These are phyloP conservation scores for Fusarium tricinctum DNA, from an alignment of 2,329 filamentous ascomycete genomes.

Conservation along the genomic window DNA sequence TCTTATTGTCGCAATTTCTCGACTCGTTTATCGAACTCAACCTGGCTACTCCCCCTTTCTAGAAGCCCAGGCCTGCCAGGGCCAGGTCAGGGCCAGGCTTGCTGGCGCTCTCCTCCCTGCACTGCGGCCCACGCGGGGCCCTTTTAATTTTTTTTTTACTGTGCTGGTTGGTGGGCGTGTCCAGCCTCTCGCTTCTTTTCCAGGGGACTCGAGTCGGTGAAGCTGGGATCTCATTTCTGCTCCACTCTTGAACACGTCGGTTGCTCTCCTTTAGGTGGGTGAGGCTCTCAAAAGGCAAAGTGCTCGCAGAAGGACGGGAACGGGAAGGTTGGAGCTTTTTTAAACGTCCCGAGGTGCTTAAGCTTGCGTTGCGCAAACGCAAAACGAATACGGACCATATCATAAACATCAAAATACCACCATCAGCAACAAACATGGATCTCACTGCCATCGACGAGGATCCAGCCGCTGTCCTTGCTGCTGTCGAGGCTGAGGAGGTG, in stretches of 20 bases:
- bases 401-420: constrained; percentile 15
- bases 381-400: background rate
- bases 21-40: constrained; percentile 1
- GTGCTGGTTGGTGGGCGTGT: constrained; percentile 38
- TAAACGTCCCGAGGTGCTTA: constrained; percentile 13
- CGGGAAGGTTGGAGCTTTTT: constrained; percentile 33
- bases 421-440: constrained; percentile 39
- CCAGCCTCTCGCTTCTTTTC: constrained; percentile 32
- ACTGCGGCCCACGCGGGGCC: constrained; percentile 40
- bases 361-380: constrained; percentile 8
- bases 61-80: background rate
- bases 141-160: constrained; percentile 36
- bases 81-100: constrained; percentile 18
- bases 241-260: constrained; percentile 41
- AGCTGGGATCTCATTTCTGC: constrained; percentile 41
- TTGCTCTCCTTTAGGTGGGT: constrained; percentile 41
- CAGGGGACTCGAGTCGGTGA: constrained; percentile 46
- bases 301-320: constrained; percentile 30
- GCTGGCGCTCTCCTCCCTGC: constrained; percentile 25
- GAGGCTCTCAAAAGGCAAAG: constrained; percentile 45
- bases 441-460: constrained; percentile 48
- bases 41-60: constrained; percentile 11
- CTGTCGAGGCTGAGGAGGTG: constrained; percentile 41
- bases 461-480: constrained; percentile 46
- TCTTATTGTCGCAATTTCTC: constrained; percentile 10